Evolutionary conservation across 345 rosid genomes (phyloP), one percentile per base, ranked within the genome.

Genomic region (Trapa incisa): DNA sequence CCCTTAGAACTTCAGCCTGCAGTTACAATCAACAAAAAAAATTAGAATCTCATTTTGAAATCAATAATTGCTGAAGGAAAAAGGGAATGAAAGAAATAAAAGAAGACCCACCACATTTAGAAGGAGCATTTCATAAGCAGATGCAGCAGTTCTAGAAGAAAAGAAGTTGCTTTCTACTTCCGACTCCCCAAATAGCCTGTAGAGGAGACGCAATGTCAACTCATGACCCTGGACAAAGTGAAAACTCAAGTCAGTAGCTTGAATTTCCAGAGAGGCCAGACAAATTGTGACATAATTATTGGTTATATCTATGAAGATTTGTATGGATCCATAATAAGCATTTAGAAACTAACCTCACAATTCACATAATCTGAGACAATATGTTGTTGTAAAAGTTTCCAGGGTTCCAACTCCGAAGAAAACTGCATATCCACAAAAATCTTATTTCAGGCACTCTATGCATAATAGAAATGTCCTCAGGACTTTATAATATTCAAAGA

Each of bases 161-260:
- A 94, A 86, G 80, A 91, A 94, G 74, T 94, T 97, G 15, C 78
- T 86, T 58, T 94, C 99, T 71, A 87, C 99, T 84, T 94, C 99
- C 73, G 95, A 85, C 87, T 88, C 96, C 52, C 96, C 94, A 75
- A 77, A 85, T 60, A 94, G 81, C 80, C 93, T 91, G 82, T 89
- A 91, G 80, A 94, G 97, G 78, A 94, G 91, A 81, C 89, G 89
- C 79, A 91, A 77, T 66, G 96, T 87, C 88, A 94, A 81, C 92
- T 94, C 99, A 67, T 94, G 99, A 75, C 99, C 99, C 99, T 94
- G 97, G 77, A 86, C 74, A 79, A 75, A 83, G 64, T 62, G 78
- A 77, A 66, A 76, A 63, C 42, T 61, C 64, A 38, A 65, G 80
- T 87, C 73, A 83, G 87, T 75, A 66, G 65, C 38, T 73, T 33